A percentile compares a stretch with the other conserved stretches of the same genome.
These are phyloP conservation scores for Blastomyces emzantsi DNA, from an alignment of 2,329 filamentous ascomycete genomes.

Conservation along the genomic window DNA sequence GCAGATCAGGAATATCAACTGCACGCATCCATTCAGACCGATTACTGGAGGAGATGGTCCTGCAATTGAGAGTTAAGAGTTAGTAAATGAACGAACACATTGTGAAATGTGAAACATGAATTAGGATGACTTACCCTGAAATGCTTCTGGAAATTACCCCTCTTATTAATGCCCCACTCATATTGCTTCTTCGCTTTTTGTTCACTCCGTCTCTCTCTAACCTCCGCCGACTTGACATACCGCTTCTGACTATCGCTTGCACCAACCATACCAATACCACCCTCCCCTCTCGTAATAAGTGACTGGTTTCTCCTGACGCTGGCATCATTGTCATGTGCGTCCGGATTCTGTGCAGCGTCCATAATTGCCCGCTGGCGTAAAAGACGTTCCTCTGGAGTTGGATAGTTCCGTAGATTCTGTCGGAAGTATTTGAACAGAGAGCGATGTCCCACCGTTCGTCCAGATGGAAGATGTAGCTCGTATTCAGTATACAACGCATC, in stretches of 20 bases:
- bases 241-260: constrained; percentile 67
- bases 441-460: constrained; percentile 80
- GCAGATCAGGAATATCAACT: not conserved
- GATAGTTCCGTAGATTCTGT: constrained; percentile 83
- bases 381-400: constrained; percentile 65
- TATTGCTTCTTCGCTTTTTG: constrained; percentile 54
- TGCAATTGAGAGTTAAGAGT: constrained; percentile 18
- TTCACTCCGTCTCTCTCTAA: constrained; percentile 58
- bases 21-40: not conserved
- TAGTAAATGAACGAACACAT: constrained; percentile 13
- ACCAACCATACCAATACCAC: constrained; percentile 66
- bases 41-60: constrained; percentile 47
- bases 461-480: constrained; percentile 85
- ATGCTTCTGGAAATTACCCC: constrained; percentile 68
- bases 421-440: constrained; percentile 81
- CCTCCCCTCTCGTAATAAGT: constrained; percentile 59
- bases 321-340: constrained; percentile 33
- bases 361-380: constrained; percentile 54
- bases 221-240: constrained; percentile 57
- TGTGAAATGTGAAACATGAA: not conserved
- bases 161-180: constrained; percentile 62
- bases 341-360: constrained; percentile 41
- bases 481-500: constrained; percentile 79
- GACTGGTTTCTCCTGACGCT: constrained; percentile 39
- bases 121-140: constrained; percentile 46